A percentile compares a stretch with the other conserved stretches of the same genome.
Conservation (phyloP, 257 asterid species). For the Gynochthodes officinalis region DNA sequence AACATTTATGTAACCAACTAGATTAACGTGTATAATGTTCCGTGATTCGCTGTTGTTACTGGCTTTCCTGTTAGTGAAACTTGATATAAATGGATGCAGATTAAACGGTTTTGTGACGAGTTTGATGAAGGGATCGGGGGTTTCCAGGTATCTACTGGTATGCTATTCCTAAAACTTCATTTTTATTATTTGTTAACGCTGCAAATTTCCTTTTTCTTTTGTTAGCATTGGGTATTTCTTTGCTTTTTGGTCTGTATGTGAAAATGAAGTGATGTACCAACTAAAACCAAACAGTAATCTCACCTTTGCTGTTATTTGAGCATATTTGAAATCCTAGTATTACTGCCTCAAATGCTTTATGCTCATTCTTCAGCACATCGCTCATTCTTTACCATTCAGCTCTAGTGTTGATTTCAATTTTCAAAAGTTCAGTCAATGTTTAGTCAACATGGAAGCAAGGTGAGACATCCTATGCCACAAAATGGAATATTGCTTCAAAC, state of each 20-base stretch:
- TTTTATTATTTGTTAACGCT: constrained; percentile 3
- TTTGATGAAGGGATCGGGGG: constrained; percentile 59
- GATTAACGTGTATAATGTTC: background rate
- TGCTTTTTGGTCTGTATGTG: background rate
- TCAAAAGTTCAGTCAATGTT: background rate
- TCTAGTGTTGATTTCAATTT: background rate
- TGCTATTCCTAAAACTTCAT: constrained; percentile 39
- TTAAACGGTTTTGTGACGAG: constrained; percentile 64
- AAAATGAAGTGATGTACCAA: background rate
- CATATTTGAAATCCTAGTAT: background rate
- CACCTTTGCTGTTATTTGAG: background rate
- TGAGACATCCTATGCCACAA: too few species aligned
- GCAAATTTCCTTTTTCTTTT: constrained; percentile 10
- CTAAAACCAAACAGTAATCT: background rate
- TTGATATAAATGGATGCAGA: constrained; percentile 41
- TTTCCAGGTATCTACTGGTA: constrained; percentile 88
- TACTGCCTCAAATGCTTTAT: background rate
- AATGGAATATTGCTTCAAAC: too few species aligned
- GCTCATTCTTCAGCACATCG: background rate
- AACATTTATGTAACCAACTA: background rate
- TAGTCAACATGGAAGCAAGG: background rate
- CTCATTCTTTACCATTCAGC: background rate
- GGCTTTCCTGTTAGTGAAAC: background rate
- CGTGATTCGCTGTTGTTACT: background rate
- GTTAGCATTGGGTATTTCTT: background rate